These are phyloP conservation scores for Lactarius tabidus DNA, from an alignment of 768 basidiomycete genomes.

Conservation along the genomic window DNA sequence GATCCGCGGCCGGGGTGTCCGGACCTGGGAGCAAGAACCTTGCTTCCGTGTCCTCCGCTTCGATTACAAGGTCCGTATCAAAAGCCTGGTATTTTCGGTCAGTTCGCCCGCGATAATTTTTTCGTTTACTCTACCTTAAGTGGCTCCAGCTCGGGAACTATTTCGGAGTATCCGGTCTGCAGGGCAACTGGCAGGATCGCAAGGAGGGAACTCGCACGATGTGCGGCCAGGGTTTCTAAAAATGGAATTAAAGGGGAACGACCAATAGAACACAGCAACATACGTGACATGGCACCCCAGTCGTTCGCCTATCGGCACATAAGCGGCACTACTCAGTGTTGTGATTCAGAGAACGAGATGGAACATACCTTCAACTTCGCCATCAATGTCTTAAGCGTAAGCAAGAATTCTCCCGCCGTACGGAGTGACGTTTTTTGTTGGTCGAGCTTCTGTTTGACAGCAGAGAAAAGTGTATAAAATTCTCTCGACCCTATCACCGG, in stretches of 20 bases:
- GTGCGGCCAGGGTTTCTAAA: constrained; percentile 48
- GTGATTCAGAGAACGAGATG: not conserved
- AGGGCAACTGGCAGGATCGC: constrained; percentile 45
- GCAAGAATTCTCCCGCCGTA: constrained; percentile 50
- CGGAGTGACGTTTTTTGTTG: constrained; percentile 44
- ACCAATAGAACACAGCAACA: constrained; percentile 24
- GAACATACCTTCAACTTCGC: constrained; percentile 53
- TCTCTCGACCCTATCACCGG: constrained; percentile 37
- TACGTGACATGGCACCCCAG: constrained; percentile 62
- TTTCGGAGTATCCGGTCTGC: constrained; percentile 43
- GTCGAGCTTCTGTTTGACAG: constrained; percentile 45
- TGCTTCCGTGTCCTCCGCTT: constrained; percentile 33
- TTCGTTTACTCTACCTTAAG: constrained; percentile 41
- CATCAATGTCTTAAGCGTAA: constrained; percentile 57
- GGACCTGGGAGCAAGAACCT: constrained; percentile 34
- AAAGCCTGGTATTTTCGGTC: constrained; percentile 36
- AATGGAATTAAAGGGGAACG: not conserved
- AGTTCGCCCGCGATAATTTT: not conserved
- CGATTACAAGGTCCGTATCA: constrained; percentile 34
- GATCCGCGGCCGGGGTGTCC: constrained; percentile 20
- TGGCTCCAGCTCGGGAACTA: constrained; percentile 43
- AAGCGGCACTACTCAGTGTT: not conserved
- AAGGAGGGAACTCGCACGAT: constrained; percentile 41
- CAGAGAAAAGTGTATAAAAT: constrained; percentile 52
- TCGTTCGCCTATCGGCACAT: constrained; percentile 46